These are phyloP conservation scores for Oryza australiensis DNA, from an alignment of 176 grass and related monocot species.

Conservation along the genomic window DNA sequence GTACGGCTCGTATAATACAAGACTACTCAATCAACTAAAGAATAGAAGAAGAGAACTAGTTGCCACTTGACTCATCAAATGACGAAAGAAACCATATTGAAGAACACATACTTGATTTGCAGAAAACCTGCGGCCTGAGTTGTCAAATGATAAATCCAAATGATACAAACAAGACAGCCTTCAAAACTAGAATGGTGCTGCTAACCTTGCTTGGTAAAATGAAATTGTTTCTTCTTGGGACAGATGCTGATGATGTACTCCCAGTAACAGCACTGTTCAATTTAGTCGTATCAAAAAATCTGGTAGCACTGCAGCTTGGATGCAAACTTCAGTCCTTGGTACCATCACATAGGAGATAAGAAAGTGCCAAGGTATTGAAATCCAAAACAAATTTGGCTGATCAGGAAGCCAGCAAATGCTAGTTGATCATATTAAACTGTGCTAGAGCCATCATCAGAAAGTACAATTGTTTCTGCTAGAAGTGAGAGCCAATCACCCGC, in stretches of 20 bases:
- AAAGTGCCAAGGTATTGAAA: constrained; percentile 10
- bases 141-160: constrained; percentile 5
- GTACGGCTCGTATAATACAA: constrained; percentile 18
- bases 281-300: not conserved
- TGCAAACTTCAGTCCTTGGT: constrained; percentile 14
- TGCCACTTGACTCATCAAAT: constrained; percentile 5
- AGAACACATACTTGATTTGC: not conserved
- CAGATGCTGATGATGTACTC: constrained; percentile 13
- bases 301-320: not conserved
- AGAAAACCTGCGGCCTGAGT: not conserved
- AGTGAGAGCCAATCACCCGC: constrained; percentile 12
- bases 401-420: not conserved
- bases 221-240: constrained; percentile 5
- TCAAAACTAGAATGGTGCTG: not conserved
- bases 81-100: not conserved
- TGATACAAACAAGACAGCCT: not conserved
- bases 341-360: not conserved
- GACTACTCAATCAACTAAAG: constrained; percentile 7
- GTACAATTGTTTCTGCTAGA: constrained; percentile 1
- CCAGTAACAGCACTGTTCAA: not conserved
- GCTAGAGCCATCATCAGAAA: not conserved
- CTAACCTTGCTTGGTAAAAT: not conserved
- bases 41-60: constrained; percentile 9
- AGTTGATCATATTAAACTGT: not conserved
- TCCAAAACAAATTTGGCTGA: not conserved